Conservation (phyloP, 23 red algal genomes). For the Cyanidiococcus yangmingshanensis region DNA sequence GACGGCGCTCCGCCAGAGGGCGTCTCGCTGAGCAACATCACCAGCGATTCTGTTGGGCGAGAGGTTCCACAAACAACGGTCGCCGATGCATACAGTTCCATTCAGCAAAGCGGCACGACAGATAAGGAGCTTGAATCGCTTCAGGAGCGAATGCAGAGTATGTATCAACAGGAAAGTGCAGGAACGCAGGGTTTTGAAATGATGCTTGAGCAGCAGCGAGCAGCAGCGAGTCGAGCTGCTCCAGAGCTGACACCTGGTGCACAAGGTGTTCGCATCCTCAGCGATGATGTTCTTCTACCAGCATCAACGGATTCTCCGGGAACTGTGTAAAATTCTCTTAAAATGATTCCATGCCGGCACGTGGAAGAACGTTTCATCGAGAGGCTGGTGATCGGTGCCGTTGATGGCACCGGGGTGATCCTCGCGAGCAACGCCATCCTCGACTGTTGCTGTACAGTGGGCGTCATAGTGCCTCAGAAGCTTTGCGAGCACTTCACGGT, state of each 20-base stretch:
- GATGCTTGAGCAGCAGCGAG: not conserved
- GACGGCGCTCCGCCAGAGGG: not conserved
- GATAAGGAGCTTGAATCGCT: slow-evolving; percentile 13
- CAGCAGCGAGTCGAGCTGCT: not conserved
- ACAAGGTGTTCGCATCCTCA: not conserved
- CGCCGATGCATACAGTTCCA: not conserved
- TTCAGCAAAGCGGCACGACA: not conserved
- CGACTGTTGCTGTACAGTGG: too few species aligned
- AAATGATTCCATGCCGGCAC: too few species aligned
- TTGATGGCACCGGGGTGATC: too few species aligned
- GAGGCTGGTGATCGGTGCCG: too few species aligned
- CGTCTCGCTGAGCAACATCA: not conserved
- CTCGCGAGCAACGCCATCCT: too few species aligned
- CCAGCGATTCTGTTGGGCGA: not conserved
- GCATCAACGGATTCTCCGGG: not conserved
- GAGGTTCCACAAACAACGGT: not conserved
- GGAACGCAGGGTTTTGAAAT: not conserved
- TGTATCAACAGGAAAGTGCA: slow-evolving; percentile 4
- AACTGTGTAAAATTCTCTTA: not conserved
- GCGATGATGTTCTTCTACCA: not conserved
- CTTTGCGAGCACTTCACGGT: too few species aligned
- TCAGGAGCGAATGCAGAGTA: not conserved
- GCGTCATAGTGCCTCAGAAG: too few species aligned
- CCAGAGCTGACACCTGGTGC: not conserved
- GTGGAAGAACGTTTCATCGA: too few species aligned